Percentiles rank a stretch among this genome's conserved stretches.
These are phyloP conservation scores for Arthrobotrys conoides DNA, from an alignment of 2,329 filamentous ascomycete species.

Conservation along the genomic window DNA sequence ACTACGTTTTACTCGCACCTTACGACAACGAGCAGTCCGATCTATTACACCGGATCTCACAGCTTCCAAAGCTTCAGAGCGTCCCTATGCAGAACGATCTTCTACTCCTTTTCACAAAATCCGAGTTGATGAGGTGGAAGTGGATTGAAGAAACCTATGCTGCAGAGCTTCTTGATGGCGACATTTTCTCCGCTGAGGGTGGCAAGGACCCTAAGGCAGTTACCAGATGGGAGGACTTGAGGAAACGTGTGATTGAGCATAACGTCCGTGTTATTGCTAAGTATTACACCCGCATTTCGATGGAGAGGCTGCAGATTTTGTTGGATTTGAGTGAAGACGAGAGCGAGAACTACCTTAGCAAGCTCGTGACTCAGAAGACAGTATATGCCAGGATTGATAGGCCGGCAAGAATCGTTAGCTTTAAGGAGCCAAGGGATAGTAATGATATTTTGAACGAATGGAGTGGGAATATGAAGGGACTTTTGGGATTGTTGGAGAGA, in stretches of 20 bases:
- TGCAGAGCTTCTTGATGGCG: conserved; percentile 86
- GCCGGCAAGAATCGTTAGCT: conserved; percentile 90
- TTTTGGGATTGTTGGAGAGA: conserved; percentile 85
- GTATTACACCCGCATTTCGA: conserved; percentile 98
- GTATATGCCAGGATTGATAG: conserved; percentile 98
- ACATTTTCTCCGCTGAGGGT: conserved; percentile 81
- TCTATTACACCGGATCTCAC: conserved; percentile 90
- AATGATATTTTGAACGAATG: conserved; percentile 98
- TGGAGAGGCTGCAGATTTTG: conserved; percentile 88
- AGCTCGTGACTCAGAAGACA: conserved; percentile 96
- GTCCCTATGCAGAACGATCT: conserved; percentile 74
- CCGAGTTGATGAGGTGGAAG: conserved; percentile 98
- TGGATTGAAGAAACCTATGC: conserved; percentile 91
- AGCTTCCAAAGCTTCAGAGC: conserved; percentile 86
- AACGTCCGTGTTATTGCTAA: conserved; percentile 97
- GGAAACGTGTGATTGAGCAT: conserved; percentile 99
- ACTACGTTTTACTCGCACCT: conserved; percentile 95
- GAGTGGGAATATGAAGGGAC: conserved; percentile 97
- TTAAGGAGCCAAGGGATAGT: conserved; percentile 92
- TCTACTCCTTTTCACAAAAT: conserved; percentile 92
- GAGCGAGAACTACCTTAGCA: conserved; percentile 98
- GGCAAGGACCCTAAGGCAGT: conserved; percentile 83
- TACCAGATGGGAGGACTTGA: conserved; percentile 91
- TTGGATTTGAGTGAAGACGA: conserved; percentile 94
- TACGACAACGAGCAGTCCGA: conserved; percentile 99